Base-by-base conservation (phyloP, 768 basidiomycete genomes). In the Calocybe cyanea region DNA sequence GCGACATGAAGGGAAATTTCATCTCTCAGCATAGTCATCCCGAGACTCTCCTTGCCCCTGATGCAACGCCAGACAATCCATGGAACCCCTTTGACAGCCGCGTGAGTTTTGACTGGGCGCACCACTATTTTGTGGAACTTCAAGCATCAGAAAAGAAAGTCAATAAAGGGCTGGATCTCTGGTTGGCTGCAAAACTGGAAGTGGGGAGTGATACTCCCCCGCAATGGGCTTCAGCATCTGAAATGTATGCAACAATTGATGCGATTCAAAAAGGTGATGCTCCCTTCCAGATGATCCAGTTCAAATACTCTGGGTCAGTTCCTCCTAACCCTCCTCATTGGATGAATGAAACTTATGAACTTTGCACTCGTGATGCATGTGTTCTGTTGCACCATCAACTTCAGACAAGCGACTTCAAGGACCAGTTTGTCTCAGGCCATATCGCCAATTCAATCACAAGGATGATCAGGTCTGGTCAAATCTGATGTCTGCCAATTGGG, bases 31-130 rank as follows among this genome's bases (percentile, higher is more conserved):
- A n/a, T n/a, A n/a, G n/a, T n/a, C n/a, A n/a, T n/a, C n/a, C n/a
- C n/a, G n/a, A n/a, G n/a, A n/a, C n/a, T n/a, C n/a, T n/a, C n/a
- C n/a, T n/a, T n/a, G n/a, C n/a, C n/a, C n/a, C n/a, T n/a, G n/a
- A n/a, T n/a, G n/a, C n/a, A n/a, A n/a, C n/a, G n/a, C 20, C 31
- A 20, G 39, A 35, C 11, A 61, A 58, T 39, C 37, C 53, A 3
- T 68, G 59, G 57, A 48, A 20, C 10, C 64, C 64, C 28, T 67
- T 66, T 38, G 3, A 46, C 19, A 54, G 56, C 32, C 43, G 56
- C 1, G 5, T 57, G 0, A 51, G 53, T 2, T 68, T 66, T 43
- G 59, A 67, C 17, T 63, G 44, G n/a, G 62, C 65, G 0, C 23
- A 63, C 14, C 56, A 58, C 37, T 53, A 58, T 21, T 65, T 55